These are phyloP conservation scores for Podaxis rugospora DNA, from an alignment of 768 basidiomycete species.

Conservation along the genomic window DNA sequence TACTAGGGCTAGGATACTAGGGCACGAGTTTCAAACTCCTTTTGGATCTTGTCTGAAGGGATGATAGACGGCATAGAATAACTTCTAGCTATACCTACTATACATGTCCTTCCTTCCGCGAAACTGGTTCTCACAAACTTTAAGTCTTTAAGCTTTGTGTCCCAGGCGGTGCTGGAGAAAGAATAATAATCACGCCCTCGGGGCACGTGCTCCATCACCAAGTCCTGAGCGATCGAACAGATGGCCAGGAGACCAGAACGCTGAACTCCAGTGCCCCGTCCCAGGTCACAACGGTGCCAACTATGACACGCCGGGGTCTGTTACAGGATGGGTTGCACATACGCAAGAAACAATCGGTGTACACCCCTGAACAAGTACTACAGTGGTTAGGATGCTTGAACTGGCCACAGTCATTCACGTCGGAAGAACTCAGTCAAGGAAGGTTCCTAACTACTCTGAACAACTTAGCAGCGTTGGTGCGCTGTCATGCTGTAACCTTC, in stretches of 20 bases:
- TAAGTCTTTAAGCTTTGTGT: no score
- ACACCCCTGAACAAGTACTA: background rate
- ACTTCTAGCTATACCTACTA: no score
- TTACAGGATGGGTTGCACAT: background rate
- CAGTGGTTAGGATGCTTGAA: background rate
- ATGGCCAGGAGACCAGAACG: background rate
- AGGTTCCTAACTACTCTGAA: background rate
- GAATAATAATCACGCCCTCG: background rate
- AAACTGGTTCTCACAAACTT: no score
- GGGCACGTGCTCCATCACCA: background rate
- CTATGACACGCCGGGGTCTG: background rate
- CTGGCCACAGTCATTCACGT: background rate
- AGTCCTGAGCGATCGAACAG: background rate
- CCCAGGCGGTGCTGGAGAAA: background rate
- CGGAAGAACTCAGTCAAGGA: background rate
- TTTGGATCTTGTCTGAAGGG: no score
- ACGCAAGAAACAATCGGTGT: background rate
- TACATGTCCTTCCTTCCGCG: no score
- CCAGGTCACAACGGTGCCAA: background rate
- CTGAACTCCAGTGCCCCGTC: background rate
- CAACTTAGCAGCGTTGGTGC: background rate
- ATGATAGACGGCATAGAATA: no score
- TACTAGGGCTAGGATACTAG: no score
- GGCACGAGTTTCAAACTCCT: no score
- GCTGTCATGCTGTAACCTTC: background rate